These are phyloP conservation scores for Porogramme epimiltina DNA, from an alignment of 1,284 basidiomycete species.

Conservation along the genomic window DNA sequence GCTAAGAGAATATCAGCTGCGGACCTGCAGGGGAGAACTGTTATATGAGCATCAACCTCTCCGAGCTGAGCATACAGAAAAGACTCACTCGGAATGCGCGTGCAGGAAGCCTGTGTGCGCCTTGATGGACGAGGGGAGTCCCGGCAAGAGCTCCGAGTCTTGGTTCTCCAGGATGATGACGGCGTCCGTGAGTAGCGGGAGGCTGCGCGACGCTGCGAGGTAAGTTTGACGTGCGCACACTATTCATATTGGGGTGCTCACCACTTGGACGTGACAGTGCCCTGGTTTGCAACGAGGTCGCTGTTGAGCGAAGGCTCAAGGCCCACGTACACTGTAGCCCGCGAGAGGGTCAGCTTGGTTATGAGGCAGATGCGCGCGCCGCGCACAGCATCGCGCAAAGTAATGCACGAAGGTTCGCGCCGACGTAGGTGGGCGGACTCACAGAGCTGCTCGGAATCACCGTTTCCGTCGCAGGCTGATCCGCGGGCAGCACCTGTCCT, in stretches of 20 bases:
- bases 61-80: too few species aligned
- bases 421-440: too few species aligned
- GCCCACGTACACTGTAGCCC: constrained; percentile 38
- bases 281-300: constrained; percentile 36
- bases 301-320: constrained; percentile 30
- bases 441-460: constrained; percentile 49
- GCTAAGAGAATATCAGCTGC: constrained; percentile 38
- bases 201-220: constrained; percentile 31
- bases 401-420: too few species aligned
- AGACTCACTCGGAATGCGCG: constrained; percentile 51
- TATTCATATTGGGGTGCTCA: constrained; percentile 26
- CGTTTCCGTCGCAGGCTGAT: constrained; percentile 69
- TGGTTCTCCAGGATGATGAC: constrained; percentile 43
- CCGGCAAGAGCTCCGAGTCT: constrained; percentile 58
- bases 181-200: constrained; percentile 54
- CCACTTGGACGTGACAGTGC: constrained; percentile 51
- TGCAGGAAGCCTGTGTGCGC: constrained; percentile 61
- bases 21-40: constrained; percentile 24
- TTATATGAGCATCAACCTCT: background rate
- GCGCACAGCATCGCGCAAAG: too few species aligned
- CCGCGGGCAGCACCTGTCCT: too few species aligned
- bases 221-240: background rate
- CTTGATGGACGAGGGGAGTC: constrained; percentile 45
- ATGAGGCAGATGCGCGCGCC: background rate
- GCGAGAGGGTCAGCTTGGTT: too few species aligned